Base-by-base conservation (phyloP, 768 basidiomycete species). In the Crassisporium funariophilum region DNA sequence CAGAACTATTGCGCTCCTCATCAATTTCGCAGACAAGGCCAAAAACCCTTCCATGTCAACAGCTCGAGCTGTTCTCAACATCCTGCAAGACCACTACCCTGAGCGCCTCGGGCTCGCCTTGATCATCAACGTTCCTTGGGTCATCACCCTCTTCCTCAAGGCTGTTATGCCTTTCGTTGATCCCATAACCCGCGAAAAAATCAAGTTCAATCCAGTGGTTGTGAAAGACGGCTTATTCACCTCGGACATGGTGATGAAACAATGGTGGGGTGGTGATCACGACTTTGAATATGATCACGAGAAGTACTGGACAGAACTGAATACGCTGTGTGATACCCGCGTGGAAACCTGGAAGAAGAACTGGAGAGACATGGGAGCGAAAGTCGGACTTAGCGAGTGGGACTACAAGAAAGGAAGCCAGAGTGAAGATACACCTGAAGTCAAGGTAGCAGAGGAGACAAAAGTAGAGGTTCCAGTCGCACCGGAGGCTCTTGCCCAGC, bases 1-100 rank as follows among this genome's bases (percentile, higher is more conserved):
- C 27, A 91, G 89, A 62, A 83, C 79, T 8, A 53, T 92, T 19
- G 75, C 74, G 10, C 70, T 91, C 17, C 79, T 93, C 67, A 82
- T 91, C 54, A 83, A 93, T 70, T 91, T 84, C 43, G 86, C 79
- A 4, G 86, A 88, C 60, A 76, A 77, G 60, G 81, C 77, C 25
- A 91, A 88, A 65, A 79, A 70, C 33, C 72, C 77, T 2, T 66
- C 72, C 9, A 55, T 79, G 6, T 51, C 64, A 33, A 73, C 72
- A 9, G 61, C 77, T 7, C 67, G 73, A 5, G 56, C 75, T 5
- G 76, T 81, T 10, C 73, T 86, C 43, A 66, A 75, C 62, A 86
- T 90, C 55, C 73, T 91, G 11, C 90, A 91, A 57, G 77, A 81
- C 17, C 89, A 93, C 60, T 93, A 91, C 57, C 91, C 91, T 0